These are phyloP conservation scores for Lentinula aciculospora DNA, from an alignment of 768 basidiomycete genomes.

Conservation along the genomic window DNA sequence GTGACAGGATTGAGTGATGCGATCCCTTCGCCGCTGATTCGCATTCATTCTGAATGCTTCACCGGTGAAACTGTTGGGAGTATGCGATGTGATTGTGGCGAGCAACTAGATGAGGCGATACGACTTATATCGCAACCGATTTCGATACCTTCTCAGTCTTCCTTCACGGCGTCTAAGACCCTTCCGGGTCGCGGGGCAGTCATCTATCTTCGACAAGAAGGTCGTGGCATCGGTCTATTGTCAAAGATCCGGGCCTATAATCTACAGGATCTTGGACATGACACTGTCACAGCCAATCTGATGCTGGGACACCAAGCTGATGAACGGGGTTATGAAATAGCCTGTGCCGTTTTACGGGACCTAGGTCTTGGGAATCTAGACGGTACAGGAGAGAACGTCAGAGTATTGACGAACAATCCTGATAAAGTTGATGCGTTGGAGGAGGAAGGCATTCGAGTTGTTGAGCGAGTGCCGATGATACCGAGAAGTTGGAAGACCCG, in stretches of 20 bases:
- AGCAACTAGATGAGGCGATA: slow-evolving; percentile 97
- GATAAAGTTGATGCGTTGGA: slow-evolving; percentile 90
- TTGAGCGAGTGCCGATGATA: slow-evolving; percentile 90
- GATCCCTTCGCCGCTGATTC: slow-evolving; percentile 75
- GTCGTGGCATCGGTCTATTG: slow-evolving; percentile 91
- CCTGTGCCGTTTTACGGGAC: slow-evolving; percentile 85
- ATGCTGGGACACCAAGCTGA: slow-evolving; percentile 94
- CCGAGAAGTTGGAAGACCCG: slow-evolving; percentile 78
- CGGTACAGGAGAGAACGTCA: slow-evolving; percentile 28
- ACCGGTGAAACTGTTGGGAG: slow-evolving; percentile 97
- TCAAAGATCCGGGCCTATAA: slow-evolving; percentile 98
- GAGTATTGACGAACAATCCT: slow-evolving; percentile 95
- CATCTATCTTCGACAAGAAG: slow-evolving; percentile 95
- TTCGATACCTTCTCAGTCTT: slow-evolving; percentile 31
- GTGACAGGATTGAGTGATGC: slow-evolving; percentile 14
- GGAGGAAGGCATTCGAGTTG: slow-evolving; percentile 74
- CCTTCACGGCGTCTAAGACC: slow-evolving; percentile 23
- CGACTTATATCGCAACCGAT: slow-evolving; percentile 77
- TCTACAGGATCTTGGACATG: slow-evolving; percentile 94
- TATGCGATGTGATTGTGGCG: slow-evolving; percentile 98
- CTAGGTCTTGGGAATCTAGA: slow-evolving; percentile 61
- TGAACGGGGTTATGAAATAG: slow-evolving; percentile 89
- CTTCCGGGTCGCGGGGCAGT: slow-evolving; percentile 89
- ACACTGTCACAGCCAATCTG: slow-evolving; percentile 97
- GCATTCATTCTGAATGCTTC: slow-evolving; percentile 98